phyloP scores from a whole-genome alignment of 2,329 filamentous ascomycete species.

The Helminthosporium solani region DNA sequence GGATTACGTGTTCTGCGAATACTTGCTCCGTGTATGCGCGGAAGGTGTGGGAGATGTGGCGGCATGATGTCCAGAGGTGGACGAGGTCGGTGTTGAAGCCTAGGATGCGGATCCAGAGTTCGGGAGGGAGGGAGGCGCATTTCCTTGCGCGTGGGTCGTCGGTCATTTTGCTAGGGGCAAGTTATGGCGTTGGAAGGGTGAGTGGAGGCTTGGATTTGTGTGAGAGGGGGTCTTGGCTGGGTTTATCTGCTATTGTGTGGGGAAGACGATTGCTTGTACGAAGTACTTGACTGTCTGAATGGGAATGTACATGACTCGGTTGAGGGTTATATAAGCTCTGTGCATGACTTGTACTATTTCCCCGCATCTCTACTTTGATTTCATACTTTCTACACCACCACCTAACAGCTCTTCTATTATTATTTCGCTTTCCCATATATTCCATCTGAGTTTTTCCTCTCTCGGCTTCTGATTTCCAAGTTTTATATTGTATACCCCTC shows the following conservation, averaged over 20 bases:
- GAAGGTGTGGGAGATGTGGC: constrained; percentile 28
- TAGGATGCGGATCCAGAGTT: constrained; percentile 39
- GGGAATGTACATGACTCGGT: too few species aligned
- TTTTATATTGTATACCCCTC: too few species aligned
- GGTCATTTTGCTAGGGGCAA: background rate
- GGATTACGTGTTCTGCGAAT: constrained; percentile 26
- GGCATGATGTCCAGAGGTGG: constrained; percentile 35
- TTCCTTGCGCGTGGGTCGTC: constrained; percentile 3
- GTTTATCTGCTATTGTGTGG: background rate
- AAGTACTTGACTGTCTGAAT: too few species aligned
- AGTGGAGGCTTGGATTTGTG: background rate
- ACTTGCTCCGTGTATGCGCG: constrained; percentile 33
- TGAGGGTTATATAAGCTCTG: too few species aligned
- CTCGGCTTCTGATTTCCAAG: too few species aligned
- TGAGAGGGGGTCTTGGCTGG: background rate
- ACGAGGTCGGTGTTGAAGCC: constrained; percentile 28
- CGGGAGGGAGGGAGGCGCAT: constrained; percentile 33
- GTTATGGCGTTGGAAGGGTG: too few species aligned
- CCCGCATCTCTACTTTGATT: too few species aligned
- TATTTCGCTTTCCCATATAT: too few species aligned
- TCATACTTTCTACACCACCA: too few species aligned
- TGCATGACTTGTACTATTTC: too few species aligned
- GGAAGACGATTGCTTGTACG: background rate
- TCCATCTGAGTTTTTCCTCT: too few species aligned
- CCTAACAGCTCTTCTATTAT: too few species aligned